Percentiles rank a stretch among this genome's conserved stretches.
Conservation (phyloP, 192 early-diverging fungal species). For the Entomortierella chlamydospora region DNA sequence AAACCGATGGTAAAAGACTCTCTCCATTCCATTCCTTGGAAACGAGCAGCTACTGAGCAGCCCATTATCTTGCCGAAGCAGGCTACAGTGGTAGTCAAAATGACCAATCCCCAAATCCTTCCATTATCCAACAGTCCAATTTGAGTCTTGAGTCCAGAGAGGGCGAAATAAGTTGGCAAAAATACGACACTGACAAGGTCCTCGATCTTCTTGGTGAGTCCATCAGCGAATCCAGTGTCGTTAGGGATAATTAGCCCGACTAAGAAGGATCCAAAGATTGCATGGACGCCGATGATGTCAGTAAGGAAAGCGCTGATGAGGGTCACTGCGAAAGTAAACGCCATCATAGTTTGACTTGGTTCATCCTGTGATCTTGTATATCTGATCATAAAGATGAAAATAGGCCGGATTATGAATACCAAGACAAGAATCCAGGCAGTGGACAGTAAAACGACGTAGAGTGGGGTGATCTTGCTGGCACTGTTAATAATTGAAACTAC, state of each 20-base stretch:
- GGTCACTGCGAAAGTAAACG: conserved; percentile 77
- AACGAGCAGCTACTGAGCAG: conserved; percentile 73
- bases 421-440: conserved; percentile 80
- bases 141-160: conserved; percentile 92
- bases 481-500: conserved; percentile 90
- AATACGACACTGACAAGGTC: conserved; percentile 89
- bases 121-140: conserved; percentile 80
- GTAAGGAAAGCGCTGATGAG: conserved; percentile 84
- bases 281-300: conserved; percentile 89
- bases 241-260: conserved; percentile 91
- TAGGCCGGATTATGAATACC: conserved; percentile 74
- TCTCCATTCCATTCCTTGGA: conserved; percentile 80
- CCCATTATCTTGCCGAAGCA: conserved; percentile 90
- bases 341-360: conserved; percentile 70
- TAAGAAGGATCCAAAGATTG: conserved; percentile 94
- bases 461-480: conserved; percentile 70
- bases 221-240: conserved; percentile 86
- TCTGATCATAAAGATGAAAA: conserved; percentile 63
- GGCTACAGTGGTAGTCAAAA: conserved; percentile 81
- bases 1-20: conserved; percentile 89
- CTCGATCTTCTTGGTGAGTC: conserved; percentile 92
- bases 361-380: conserved; percentile 63
- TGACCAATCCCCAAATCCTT: conserved; percentile 79
- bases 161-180: conserved; percentile 93
- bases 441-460: conserved; percentile 84